Base-by-base conservation (phyloP, 257 asterid species). In the Leonotis leonurus region DNA sequence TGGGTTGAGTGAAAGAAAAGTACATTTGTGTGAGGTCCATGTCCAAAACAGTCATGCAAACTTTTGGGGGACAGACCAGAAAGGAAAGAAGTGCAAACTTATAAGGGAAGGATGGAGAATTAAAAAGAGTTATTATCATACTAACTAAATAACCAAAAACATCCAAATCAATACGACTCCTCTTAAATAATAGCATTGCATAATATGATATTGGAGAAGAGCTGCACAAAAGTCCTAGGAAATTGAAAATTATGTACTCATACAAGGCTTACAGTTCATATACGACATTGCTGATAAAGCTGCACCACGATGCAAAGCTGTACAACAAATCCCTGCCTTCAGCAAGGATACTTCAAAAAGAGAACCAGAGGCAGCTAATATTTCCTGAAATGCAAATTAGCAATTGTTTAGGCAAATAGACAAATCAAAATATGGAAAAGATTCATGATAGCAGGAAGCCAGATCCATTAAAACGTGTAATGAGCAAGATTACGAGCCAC, bases 261-360 rank as follows among this genome's bases (percentile, higher is more conserved):
- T 27, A 20, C 37, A 49, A 71, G 62, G 67, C 97, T 85, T 77
- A 89, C 97, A 73, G 62, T 83, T 82, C 83, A 86, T 77, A 74
- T 79, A 86, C 56, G 97, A 84, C 95, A 89, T 82, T 52, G 97
- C 94, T 64, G 95, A 82, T 64, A 87, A 77, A 64, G 95, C 94
- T 60, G 97, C 94, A 73, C 89, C 97, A 71, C 95, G 97, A 71
- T 90, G 97, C 88, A 84, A 78, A 66, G 95, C 97, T 50, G 95
- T 87, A 75, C 90, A 87, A 66, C 89, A 90, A 67, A 87, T 83
- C 50, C 92, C 92, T 8, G 97, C 97, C 79, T 90, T 90, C 74
- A 82, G 94, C 78, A 90, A 71, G 70, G 95, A 85, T 67, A 72
- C 79, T 79, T 87, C 94, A 60, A 87, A 75, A 76, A 87, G 83